These are phyloP conservation scores for Lipomyces yamanashiensis DNA, from an alignment of 805 yeast genomes.

Conservation along the genomic window DNA sequence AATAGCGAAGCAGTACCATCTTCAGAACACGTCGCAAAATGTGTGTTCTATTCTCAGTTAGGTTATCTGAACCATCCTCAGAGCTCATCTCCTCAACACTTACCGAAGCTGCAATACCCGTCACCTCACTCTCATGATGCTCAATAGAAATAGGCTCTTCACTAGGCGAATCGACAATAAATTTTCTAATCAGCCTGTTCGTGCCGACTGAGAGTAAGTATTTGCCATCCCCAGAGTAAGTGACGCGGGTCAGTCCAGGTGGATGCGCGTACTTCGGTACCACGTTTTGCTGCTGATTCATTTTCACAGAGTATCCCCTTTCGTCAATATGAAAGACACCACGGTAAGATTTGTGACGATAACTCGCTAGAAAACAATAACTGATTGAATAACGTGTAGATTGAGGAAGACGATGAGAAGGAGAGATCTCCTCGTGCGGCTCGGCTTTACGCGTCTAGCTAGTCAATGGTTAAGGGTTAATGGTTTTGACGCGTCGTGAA, in stretches of 20 bases:
- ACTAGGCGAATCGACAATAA: constrained; percentile 40
- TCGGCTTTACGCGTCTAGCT: constrained; percentile 9
- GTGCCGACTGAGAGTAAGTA: constrained; percentile 46
- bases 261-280: constrained; percentile 46
- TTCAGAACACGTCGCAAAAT: constrained; percentile 52
- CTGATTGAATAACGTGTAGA: not conserved
- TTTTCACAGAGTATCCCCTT: not conserved
- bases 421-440: not conserved
- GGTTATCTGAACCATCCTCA: not conserved
- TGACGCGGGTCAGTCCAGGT: constrained; percentile 44
- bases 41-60: constrained; percentile 12
- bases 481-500: constrained; percentile 1
- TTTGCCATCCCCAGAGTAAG: constrained; percentile 44
- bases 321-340: too few relatives aligned
- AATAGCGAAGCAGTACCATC: constrained; percentile 49
- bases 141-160: constrained; percentile 46
- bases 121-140: constrained; percentile 37
- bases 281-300: constrained; percentile 16
- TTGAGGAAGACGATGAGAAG: not conserved
- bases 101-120: constrained; percentile 40
- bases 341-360: too few relatives aligned
- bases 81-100: not conserved
- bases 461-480: not conserved
- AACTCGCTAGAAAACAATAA: not conserved
- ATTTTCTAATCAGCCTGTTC: constrained; percentile 45